Conservation (phyloP, 2,329 filamentous ascomycete genomes). For the Penicillium rolfsii region DNA sequence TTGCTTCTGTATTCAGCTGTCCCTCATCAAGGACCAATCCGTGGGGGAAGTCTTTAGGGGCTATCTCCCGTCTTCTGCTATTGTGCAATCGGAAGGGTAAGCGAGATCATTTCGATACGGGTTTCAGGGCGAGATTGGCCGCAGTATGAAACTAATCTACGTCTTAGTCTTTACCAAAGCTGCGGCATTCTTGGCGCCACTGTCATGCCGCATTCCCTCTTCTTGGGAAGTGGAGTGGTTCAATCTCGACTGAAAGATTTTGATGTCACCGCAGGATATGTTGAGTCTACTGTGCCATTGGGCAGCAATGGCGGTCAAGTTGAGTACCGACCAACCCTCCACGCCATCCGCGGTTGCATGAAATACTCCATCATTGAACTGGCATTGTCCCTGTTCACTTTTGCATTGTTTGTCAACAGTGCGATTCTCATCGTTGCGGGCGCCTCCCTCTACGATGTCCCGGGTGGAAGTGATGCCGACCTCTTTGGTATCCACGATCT, state of each 20-base stretch:
- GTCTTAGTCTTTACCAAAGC: conserved; percentile 55
- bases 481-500: conserved; percentile 82
- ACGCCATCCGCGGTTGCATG: conserved; percentile 73
- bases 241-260: conserved; percentile 57
- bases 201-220: conserved; percentile 64
- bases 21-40: conserved; percentile 54
- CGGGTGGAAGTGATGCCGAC: conserved; percentile 68
- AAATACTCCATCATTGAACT: conserved; percentile 74
- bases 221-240: conserved; percentile 60
- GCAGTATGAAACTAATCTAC: conserved; percentile 12
- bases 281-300: conserved; percentile 34
- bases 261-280: conserved; percentile 47
- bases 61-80: conserved; percentile 58
- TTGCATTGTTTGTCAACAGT: conserved; percentile 82
- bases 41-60: conserved; percentile 58
- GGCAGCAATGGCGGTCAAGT: conserved; percentile 52
- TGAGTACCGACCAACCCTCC: conserved; percentile 70
- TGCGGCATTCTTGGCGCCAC: conserved; percentile 58
- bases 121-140: not conserved
- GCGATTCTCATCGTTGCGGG: conserved; percentile 82
- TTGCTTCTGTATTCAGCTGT: conserved; percentile 61
- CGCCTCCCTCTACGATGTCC: conserved; percentile 68
- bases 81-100: conserved; percentile 57
- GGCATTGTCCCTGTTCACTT: conserved; percentile 73
- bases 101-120: conserved; percentile 10